Evolutionary conservation across 176 grass and related monocot species (phyloP).

Genomic region (Carex scoparia): DNA sequence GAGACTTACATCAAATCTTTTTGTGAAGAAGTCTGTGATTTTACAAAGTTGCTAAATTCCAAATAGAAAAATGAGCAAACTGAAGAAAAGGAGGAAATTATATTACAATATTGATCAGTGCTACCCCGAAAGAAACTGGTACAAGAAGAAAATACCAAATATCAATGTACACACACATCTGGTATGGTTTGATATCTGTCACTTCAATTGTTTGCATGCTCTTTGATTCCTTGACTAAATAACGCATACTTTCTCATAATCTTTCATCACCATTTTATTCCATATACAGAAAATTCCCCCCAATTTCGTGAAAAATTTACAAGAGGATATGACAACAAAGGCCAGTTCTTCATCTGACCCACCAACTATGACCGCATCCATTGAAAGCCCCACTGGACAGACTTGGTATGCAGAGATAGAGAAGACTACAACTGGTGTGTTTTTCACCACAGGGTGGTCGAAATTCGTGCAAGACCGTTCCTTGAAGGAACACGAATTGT

Average conservation of each 20-base stretch:
- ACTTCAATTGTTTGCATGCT: background rate
- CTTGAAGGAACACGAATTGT: constrained; percentile 60
- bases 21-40: background rate
- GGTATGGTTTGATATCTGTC: background rate
- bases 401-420: constrained; percentile 55
- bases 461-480: constrained; percentile 61
- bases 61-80: background rate
- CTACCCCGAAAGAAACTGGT: background rate
- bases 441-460: constrained; percentile 62
- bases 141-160: background rate
- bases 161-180: background rate
- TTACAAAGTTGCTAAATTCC: background rate
- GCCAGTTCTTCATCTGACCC: constrained; percentile 23
- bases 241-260: background rate
- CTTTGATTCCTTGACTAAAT: background rate
- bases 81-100: background rate
- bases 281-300: constrained; percentile 68
- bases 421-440: constrained; percentile 40
- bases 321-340: constrained; percentile 34
- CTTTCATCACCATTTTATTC: background rate
- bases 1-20: background rate
- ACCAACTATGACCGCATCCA: constrained; percentile 42
- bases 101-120: background rate
- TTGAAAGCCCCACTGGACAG: constrained; percentile 60
- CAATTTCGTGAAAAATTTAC: constrained; percentile 73